These are phyloP conservation scores for Silene latifolia DNA, from an alignment of 148 eudicot genomes.

Conservation along the genomic window DNA sequence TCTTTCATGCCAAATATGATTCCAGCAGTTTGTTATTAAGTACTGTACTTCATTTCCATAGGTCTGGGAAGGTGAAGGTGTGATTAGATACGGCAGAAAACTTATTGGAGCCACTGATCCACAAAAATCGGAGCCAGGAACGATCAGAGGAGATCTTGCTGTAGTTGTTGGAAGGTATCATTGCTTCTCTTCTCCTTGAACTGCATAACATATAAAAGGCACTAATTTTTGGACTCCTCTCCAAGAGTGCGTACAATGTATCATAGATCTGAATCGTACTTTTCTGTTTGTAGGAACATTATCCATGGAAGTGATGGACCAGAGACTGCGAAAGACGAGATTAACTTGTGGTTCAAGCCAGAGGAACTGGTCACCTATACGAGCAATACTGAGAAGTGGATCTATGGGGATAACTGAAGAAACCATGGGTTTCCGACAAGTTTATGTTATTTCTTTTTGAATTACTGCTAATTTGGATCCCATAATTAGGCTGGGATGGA, in stretches of 20 bases:
- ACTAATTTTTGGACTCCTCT: not conserved
- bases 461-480: constrained; percentile 13
- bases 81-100: constrained; percentile 83
- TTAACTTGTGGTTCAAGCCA: constrained; percentile 84
- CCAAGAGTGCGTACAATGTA: not conserved
- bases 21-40: constrained; percentile 1
- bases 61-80: constrained; percentile 99
- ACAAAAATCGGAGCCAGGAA: constrained; percentile 97
- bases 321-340: constrained; percentile 95
- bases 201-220: not conserved
- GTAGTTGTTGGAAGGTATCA: constrained; percentile 90
- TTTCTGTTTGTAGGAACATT: constrained; percentile 52
- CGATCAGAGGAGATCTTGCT: constrained; percentile 96
- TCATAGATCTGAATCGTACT: not conserved
- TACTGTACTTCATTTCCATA: constrained; percentile 18
- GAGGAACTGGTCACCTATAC: constrained; percentile 82
- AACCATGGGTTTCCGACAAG: constrained; percentile 1
- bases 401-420: constrained; percentile 67
- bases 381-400: constrained; percentile 81
- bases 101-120: constrained; percentile 99
- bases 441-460: not conserved
- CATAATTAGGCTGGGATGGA: constrained; percentile 8
- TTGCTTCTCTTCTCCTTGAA: not conserved
- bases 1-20: too few species aligned
- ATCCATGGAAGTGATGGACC: constrained; percentile 99